Evolutionary conservation across 2,329 filamentous ascomycete species (phyloP).

Genomic region (Ophiocordyceps sinensis): DNA sequence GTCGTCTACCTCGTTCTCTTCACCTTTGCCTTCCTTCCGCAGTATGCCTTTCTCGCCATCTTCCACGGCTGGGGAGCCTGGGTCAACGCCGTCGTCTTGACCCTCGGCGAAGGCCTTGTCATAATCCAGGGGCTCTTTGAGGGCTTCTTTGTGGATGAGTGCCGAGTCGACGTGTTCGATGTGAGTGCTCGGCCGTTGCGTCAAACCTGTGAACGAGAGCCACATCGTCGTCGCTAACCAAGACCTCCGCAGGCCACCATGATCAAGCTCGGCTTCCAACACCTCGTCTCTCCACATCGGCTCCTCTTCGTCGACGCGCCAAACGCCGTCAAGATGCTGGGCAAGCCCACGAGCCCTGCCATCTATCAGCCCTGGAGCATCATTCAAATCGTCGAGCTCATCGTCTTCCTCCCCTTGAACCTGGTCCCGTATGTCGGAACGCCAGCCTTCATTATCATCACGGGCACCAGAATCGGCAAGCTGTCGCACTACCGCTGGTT

Average conservation of each 20-base stretch:
- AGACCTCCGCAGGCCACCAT: conserved; percentile 41
- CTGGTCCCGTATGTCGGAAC: conserved; percentile 73
- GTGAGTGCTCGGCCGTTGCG: conserved; percentile 26
- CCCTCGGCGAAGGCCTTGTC: conserved; percentile 68
- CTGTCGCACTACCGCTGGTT: conserved; percentile 89
- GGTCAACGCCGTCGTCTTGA: conserved; percentile 75
- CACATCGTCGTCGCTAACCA: background rate
- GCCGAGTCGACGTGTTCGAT: conserved; percentile 71
- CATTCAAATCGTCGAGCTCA: conserved; percentile 77
- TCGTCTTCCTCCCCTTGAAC: conserved; percentile 69
- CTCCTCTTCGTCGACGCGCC: conserved; percentile 52
- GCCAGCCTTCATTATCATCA: conserved; percentile 75
- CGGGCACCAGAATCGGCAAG: conserved; percentile 74
- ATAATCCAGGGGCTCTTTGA: conserved; percentile 59
- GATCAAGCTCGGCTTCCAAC: conserved; percentile 56
- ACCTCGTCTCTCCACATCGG: conserved; percentile 53
- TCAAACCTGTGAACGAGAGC: background rate
- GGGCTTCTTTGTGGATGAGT: conserved; percentile 69
- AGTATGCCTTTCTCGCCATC: conserved; percentile 76
- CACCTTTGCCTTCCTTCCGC: conserved; percentile 73
- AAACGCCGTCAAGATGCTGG: conserved; percentile 64
- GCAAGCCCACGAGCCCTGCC: conserved; percentile 62
- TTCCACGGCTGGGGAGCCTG: conserved; percentile 84
- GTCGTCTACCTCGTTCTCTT: conserved; percentile 80
- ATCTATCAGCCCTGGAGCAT: conserved; percentile 82